Conservation (phyloP, 140 eudicot genomes). For the Anethum foeniculum region DNA sequence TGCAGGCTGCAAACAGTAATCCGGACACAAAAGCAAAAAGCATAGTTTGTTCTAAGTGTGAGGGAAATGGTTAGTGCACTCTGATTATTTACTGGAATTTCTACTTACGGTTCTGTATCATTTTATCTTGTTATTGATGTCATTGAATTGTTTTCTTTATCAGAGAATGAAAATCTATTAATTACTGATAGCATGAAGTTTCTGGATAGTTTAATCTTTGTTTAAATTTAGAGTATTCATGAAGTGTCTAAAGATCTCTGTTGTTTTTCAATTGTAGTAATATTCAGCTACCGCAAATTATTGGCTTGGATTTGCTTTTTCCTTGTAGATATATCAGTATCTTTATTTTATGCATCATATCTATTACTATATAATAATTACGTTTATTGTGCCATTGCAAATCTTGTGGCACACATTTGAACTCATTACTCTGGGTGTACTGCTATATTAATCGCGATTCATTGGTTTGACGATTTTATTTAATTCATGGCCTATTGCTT, state of each 20-base stretch:
- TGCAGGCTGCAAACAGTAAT: constrained; percentile 45
- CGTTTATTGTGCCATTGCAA: not conserved
- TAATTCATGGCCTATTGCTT: not conserved
- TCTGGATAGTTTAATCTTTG: not conserved
- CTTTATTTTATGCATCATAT: not conserved
- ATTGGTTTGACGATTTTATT: not conserved
- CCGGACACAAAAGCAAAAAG: constrained; percentile 33
- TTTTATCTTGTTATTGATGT: not conserved
- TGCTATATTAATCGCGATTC: not conserved
- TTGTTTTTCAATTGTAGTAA: not conserved
- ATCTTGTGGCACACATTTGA: not conserved
- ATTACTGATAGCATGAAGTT: not conserved
- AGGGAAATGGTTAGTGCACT: constrained; percentile 73
- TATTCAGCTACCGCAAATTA: not conserved
- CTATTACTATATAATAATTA: not conserved
- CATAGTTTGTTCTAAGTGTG: constrained; percentile 61
- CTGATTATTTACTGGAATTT: not conserved
- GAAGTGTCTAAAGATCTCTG: not conserved
- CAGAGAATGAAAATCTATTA: not conserved
- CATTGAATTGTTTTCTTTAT: not conserved
- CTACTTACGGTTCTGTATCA: not conserved
- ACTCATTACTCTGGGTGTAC: not conserved
- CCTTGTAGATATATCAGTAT: not conserved
- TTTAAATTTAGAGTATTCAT: not conserved
- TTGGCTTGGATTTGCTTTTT: not conserved